A percentile compares a stretch with the other conserved stretches of the same genome.
Evolutionary conservation across 1,284 basidiomycete genomes (phyloP).

Genomic region (Sanguinoderma infundibulare): DNA sequence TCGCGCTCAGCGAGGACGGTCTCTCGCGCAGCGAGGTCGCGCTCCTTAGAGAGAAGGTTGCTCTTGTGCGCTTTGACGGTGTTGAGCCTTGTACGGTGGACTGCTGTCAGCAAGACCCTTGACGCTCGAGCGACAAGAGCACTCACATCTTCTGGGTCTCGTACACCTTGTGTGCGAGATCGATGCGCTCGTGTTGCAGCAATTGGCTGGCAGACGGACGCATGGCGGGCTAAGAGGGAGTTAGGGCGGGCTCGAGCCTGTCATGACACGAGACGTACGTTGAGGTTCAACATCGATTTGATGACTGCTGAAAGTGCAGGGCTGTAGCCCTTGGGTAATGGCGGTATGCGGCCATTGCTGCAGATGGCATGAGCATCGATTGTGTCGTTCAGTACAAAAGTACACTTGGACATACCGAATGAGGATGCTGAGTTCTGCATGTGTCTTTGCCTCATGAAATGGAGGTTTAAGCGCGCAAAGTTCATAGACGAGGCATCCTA

Average conservation of each 20-base stretch:
- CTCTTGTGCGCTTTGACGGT: slow-evolving; percentile 67
- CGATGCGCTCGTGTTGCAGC: slow-evolving; percentile 76
- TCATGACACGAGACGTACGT: slow-evolving; percentile 51
- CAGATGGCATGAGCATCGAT: background rate
- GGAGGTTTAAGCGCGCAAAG: slow-evolving; percentile 91
- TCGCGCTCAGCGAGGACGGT: slow-evolving; percentile 58
- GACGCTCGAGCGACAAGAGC: background rate
- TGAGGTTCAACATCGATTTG: slow-evolving; percentile 86
- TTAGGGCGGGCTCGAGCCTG: background rate
- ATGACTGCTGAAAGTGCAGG: slow-evolving; percentile 74
- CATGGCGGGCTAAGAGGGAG: slow-evolving; percentile 72
- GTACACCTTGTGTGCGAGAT: slow-evolving; percentile 73
- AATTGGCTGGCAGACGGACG: slow-evolving; percentile 82
- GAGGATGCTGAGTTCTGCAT: slow-evolving; percentile 80
- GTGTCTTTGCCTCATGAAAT: slow-evolving; percentile 90
- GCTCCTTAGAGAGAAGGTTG: slow-evolving; percentile 56
- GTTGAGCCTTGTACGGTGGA: slow-evolving; percentile 49
- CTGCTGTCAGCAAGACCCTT: background rate
- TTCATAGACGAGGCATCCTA: slow-evolving; percentile 96
- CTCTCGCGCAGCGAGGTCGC: slow-evolving; percentile 70
- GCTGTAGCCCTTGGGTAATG: slow-evolving; percentile 83
- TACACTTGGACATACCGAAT: slow-evolving; percentile 60
- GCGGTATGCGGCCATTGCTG: slow-evolving; percentile 86
- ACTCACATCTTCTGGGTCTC: slow-evolving; percentile 80
- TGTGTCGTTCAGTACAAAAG: background rate